These are phyloP conservation scores for Kodamaea lidongshanica DNA, from an alignment of 805 yeast genomes.

Conservation along the genomic window DNA sequence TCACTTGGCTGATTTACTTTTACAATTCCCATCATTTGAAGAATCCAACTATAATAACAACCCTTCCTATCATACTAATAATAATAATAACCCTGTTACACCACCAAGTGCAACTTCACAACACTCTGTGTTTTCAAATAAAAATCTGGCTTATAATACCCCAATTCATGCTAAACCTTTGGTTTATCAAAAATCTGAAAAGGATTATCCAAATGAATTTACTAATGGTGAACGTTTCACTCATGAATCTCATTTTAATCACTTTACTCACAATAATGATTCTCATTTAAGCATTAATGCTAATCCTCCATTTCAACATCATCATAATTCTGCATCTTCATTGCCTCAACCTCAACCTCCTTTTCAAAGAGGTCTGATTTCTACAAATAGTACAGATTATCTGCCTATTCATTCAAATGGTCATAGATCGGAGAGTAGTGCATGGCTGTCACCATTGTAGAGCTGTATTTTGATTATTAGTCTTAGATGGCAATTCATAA, in stretches of 20 bases:
- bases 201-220: too few relatives aligned
- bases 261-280: conserved; percentile 5
- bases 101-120: conserved; percentile 42
- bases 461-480: too few relatives aligned
- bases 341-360: conserved; percentile 7
- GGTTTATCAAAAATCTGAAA: too few relatives aligned
- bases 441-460: conserved; percentile 3
- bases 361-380: too few relatives aligned
- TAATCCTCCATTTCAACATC: conserved; percentile 5
- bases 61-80: conserved; percentile 1
- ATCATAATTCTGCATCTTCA: conserved; percentile 3
- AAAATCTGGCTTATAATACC: conserved; percentile 17
- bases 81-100: conserved; percentile 22
- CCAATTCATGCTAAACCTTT: conserved; percentile 18
- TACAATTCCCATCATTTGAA: conserved; percentile 19
- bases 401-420: background rate
- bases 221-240: too few relatives aligned
- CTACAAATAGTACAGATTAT: too few relatives aligned
- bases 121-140: conserved; percentile 31
- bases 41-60: conserved; percentile 3
- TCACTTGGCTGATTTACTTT: conserved; percentile 21
- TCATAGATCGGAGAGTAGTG: conserved; percentile 1
- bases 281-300: conserved; percentile 7
- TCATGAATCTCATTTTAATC: too few relatives aligned
- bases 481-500: too few relatives aligned